Base-by-base conservation (phyloP, 1,284 basidiomycete genomes). In the Porodaedalea pini region DNA sequence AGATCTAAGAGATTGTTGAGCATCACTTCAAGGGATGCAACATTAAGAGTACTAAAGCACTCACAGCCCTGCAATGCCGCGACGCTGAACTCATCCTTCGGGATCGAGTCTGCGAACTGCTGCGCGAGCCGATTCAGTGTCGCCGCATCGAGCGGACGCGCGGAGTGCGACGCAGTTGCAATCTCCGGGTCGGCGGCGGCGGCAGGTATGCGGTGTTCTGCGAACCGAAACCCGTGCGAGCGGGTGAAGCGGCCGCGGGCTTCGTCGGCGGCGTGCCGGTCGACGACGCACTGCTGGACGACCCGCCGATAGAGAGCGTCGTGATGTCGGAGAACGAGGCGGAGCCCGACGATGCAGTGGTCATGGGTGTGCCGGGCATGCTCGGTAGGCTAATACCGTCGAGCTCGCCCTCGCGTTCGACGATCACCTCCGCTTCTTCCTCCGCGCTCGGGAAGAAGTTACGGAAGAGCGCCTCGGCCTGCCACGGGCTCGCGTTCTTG, bases 31-130 rank as follows among this genome's bases (percentile, higher is more conserved):
- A 31, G n/a, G 27, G 27, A 27, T 29, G 17, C 25, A 19, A n/a
- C 3, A 17, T n/a, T n/a, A n/a, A n/a, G n/a, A n/a, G n/a, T n/a
- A n/a, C n/a, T 4, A 47, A n/a, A 10, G 6, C 11, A 47, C 86
- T 79, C 69, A 88, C 86, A 92, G 68, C 89, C 90, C 72, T 92
- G 90, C 58, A 93, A 73, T 56, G 87, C 85, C n/a, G 91, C 90
- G 55, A 92, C 86, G 64, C 86, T 88, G 67, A 92, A 90, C 71
- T 88, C 86, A 40, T 87, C 83, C 23, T 90, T 86, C 0, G 90
- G 88, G 27, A 92, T 83, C 23, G 80, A 73, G 59, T 86, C 84
- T 3, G 88, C 86, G 66, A 92, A 93, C 57, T 75, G 68, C 71
- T 86, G 83, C 10, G 88, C 91, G 15, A 92, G 74, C 15, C 72